Evolutionary conservation across 2,329 filamentous ascomycete genomes (phyloP).

Genomic region (Venturia nashicola): DNA sequence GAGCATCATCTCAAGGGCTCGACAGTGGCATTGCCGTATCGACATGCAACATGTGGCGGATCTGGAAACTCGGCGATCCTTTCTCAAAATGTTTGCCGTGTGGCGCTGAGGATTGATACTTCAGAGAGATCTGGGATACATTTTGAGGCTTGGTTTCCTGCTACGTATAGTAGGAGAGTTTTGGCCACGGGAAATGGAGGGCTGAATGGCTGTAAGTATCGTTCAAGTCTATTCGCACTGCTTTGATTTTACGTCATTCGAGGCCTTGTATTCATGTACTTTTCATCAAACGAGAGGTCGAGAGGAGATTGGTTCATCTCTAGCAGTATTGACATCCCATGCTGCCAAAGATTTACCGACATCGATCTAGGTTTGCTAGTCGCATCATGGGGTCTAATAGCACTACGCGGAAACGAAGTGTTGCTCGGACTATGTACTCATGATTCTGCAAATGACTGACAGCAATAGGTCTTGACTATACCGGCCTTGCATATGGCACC

Average conservation of each 20-base stretch:
- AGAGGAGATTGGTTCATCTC: no score
- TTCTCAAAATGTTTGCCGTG: slow-evolving; percentile 22
- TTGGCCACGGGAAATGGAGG: slow-evolving; percentile 32
- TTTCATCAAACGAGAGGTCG: no score
- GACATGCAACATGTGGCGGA: slow-evolving; percentile 7
- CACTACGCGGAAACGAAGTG: no score
- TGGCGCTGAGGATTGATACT: slow-evolving; percentile 28
- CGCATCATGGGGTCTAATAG: no score
- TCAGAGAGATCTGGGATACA: slow-evolving; percentile 28
- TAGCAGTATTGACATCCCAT: no score
- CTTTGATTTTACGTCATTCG: no score
- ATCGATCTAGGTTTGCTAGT: no score
- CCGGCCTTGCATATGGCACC: slow-evolving; percentile 25
- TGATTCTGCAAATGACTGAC: background rate
- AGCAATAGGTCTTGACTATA: slow-evolving; percentile 15
- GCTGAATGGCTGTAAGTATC: slow-evolving; percentile 22
- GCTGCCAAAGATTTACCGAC: no score
- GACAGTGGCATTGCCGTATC: background rate
- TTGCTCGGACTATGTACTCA: no score
- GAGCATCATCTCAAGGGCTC: background rate
- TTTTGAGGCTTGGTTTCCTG: slow-evolving; percentile 34
- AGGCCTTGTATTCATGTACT: no score
- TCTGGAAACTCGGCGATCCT: background rate
- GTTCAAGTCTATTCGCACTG: no score
- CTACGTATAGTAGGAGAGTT: slow-evolving; percentile 27